phyloP scores from a whole-genome alignment of 2,329 filamentous ascomycete species.

The Penicillium frequentans region DNA sequence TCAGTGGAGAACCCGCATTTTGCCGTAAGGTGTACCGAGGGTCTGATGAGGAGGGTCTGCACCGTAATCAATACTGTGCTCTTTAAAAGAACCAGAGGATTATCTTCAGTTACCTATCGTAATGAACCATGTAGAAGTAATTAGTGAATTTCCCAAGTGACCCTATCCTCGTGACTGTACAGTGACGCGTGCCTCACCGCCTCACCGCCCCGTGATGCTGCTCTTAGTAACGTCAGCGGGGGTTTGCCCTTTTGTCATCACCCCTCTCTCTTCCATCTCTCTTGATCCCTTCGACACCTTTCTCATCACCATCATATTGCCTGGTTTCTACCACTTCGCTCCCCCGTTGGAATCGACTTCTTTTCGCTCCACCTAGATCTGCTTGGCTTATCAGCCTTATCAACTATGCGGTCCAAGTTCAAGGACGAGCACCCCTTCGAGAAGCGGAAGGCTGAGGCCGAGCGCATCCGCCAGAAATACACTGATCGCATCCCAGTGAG shows the following conservation, averaged over 20 bases:
- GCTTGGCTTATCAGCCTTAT: slow-evolving; percentile 31
- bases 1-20: slow-evolving; percentile 1
- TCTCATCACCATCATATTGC: not conserved
- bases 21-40: slow-evolving; percentile 2
- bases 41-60: not conserved
- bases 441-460: slow-evolving; percentile 99
- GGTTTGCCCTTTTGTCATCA: slow-evolving; percentile 29
- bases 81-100: not conserved
- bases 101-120: not conserved
- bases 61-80: not conserved
- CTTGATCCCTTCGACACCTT: slow-evolving; percentile 10
- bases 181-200: slow-evolving; percentile 20
- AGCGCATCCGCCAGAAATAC: slow-evolving; percentile 99
- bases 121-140: not conserved
- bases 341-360: slow-evolving; percentile 8
- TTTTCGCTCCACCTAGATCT: slow-evolving; percentile 17
- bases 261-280: slow-evolving; percentile 1
- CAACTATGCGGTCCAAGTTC: slow-evolving; percentile 94
- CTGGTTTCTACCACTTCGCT: slow-evolving; percentile 18
- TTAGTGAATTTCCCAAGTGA: slow-evolving; percentile 3
- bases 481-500: slow-evolving; percentile 95
- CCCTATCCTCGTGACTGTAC: slow-evolving; percentile 12
- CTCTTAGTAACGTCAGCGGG: slow-evolving; percentile 27
- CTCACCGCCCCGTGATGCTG: slow-evolving; percentile 21
- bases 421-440: slow-evolving; percentile 99